phyloP scores from a whole-genome alignment of 2,329 filamentous ascomycete genomes.

The Teratosphaeria zuluensis region DNA sequence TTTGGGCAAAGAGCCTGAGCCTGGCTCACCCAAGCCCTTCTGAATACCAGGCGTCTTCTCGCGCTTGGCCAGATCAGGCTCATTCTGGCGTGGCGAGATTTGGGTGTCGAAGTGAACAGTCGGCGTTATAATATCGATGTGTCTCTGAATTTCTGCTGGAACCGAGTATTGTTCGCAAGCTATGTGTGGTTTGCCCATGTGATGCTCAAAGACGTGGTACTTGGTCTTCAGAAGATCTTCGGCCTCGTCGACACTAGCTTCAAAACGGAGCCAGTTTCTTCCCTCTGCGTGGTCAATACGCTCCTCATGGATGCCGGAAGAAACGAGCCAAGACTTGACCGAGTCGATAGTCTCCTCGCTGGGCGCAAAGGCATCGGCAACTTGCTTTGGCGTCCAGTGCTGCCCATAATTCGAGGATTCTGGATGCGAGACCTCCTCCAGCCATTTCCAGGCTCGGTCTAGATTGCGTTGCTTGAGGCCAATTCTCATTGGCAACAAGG shows the following conservation, averaged over 20 bases:
- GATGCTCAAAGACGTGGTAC: slow-evolving; percentile 43
- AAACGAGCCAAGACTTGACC: slow-evolving; percentile 46
- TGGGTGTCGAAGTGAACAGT: slow-evolving; percentile 33
- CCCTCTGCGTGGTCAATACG: slow-evolving; percentile 43
- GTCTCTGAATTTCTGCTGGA: slow-evolving; percentile 20
- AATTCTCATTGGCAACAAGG: slow-evolving; percentile 25
- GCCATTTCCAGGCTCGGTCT: slow-evolving; percentile 21
- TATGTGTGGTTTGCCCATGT: slow-evolving; percentile 25
- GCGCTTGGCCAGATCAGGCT: slow-evolving; percentile 12
- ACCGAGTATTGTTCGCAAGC: slow-evolving; percentile 31
- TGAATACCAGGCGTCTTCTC: slow-evolving; percentile 9
- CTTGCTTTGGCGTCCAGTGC: slow-evolving; percentile 34
- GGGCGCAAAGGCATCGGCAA: slow-evolving; percentile 32
- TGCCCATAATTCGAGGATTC: slow-evolving; percentile 29
- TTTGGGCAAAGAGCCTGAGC: slow-evolving; percentile 25
- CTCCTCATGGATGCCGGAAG: slow-evolving; percentile 40
- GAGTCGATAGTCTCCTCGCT: slow-evolving; percentile 37
- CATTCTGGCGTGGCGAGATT: slow-evolving; percentile 13
- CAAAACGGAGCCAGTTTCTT: slow-evolving; percentile 46
- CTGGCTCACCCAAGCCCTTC: slow-evolving; percentile 18
- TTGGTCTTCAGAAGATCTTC: slow-evolving; percentile 45
- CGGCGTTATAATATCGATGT: slow-evolving; percentile 30
- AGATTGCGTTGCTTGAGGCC: slow-evolving; percentile 27
- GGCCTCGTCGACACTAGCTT: slow-evolving; percentile 45
- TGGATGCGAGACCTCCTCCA: slow-evolving; percentile 34